phyloP scores from a whole-genome alignment of 768 basidiomycete genomes.

The Kwoniella dejecticola region DNA sequence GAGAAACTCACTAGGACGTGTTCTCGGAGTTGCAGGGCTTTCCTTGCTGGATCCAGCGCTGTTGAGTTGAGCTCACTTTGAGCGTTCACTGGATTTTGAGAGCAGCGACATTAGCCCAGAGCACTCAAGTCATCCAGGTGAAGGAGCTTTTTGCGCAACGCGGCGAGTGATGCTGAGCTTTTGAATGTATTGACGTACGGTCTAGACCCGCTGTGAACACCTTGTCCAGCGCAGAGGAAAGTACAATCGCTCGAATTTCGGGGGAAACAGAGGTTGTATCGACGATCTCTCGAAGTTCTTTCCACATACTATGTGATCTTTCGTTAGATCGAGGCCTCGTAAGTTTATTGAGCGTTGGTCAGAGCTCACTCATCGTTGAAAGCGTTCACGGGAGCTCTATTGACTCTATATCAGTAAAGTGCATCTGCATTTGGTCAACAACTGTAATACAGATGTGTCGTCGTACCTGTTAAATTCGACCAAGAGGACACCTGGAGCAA shows the following conservation, averaged over 20 bases:
- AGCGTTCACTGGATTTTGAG: constrained; percentile 21
- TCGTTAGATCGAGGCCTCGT: neutral
- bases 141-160: too few species aligned
- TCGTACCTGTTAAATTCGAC: constrained; percentile 44
- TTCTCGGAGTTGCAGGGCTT: constrained; percentile 48
- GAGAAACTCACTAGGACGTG: constrained; percentile 57
- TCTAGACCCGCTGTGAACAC: constrained; percentile 84
- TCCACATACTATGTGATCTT: constrained; percentile 66
- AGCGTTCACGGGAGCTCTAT: constrained; percentile 53
- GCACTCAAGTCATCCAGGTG: too few species aligned
- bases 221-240: constrained; percentile 71
- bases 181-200: too few species aligned
- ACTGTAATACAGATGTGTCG: neutral
- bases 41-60: constrained; percentile 43
- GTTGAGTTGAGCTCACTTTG: constrained; percentile 19
- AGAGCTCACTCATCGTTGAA: constrained; percentile 50
- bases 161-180: too few species aligned
- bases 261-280: constrained; percentile 61
- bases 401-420: neutral
- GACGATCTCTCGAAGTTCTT: constrained; percentile 67
- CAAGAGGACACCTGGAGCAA: constrained; percentile 31
- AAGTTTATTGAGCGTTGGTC: neutral
- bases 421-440: neutral
- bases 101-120: neutral
- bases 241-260: constrained; percentile 70